These are phyloP conservation scores for Dillenia turbinata DNA, from an alignment of 164 flowering plant genomes.

Conservation along the genomic window DNA sequence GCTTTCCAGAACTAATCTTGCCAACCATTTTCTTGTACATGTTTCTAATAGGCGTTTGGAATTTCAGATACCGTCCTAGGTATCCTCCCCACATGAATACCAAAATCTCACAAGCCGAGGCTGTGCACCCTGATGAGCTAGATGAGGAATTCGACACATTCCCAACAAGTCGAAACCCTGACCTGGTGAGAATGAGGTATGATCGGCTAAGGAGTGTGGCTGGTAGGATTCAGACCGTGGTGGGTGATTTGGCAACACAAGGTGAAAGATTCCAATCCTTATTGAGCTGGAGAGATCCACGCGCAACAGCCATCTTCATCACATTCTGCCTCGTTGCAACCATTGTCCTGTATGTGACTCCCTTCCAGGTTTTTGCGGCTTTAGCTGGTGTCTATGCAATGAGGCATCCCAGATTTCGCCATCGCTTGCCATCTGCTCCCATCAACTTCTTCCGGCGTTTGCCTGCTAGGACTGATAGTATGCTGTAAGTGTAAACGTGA, in stretches of 20 bases:
- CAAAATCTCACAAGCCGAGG: conserved; percentile 63
- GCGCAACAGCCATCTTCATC: conserved; percentile 59
- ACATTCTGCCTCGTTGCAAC: conserved; percentile 68
- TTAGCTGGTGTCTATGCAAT: conserved; percentile 59
- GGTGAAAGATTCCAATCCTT: conserved; percentile 66
- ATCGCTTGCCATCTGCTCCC: conserved; percentile 65
- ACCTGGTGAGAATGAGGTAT: conserved; percentile 70
- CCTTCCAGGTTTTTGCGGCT: conserved; percentile 67
- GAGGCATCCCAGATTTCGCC: conserved; percentile 90
- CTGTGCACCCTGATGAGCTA: conserved; percentile 67
- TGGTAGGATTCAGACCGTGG: conserved; percentile 71
- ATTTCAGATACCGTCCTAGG: conserved; percentile 76
- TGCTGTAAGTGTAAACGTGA: conserved; percentile 41
- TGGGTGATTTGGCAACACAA: conserved; percentile 74
- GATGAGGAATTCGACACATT: conserved; percentile 86
- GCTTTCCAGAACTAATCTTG: conserved; percentile 78
- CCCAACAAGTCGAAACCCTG: conserved; percentile 56
- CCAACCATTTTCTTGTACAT: conserved; percentile 84
- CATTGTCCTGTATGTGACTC: conserved; percentile 63
- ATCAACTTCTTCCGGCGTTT: conserved; percentile 88
- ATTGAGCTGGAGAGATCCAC: conserved; percentile 77
- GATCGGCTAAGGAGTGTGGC: conserved; percentile 76
- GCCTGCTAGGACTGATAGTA: conserved; percentile 81
- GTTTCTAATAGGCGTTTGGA: conserved; percentile 93
- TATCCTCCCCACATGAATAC: conserved; percentile 90